Base-by-base conservation (phyloP, 257 asterid species). In the Gynochthodes officinalis region DNA sequence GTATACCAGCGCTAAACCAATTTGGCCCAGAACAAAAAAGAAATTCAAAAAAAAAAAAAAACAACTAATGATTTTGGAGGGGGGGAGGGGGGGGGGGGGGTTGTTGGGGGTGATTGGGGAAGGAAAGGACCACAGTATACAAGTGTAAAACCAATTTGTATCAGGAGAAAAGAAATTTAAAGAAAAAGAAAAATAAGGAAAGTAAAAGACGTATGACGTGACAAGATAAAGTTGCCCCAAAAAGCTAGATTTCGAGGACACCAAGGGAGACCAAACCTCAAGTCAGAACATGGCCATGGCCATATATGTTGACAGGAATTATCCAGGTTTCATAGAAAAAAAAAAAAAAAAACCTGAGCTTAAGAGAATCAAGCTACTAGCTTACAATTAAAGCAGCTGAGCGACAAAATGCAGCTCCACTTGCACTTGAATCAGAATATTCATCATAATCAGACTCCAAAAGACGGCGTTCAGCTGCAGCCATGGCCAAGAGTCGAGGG, bases 401-500 rank as follows among this genome's bases (percentile, higher is more conserved):
- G 4, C 89, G 89, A 48, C 77, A 82, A 78, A 84, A 84, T 73
- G 85, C 89, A 70, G 86, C 84, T 73, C 89, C 86, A 67, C 80
- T 84, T 59, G 84, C 81, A 77, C 42, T 82, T 71, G 80, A 75
- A 74, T 78, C 85, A 49, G 79, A 65, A 73, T 82, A 82, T 32
- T 84, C 89, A 68, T 80, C 86, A 80, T 77, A 82, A 21, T 84
- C 83, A 28, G 85, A 72, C 27, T 82, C 89, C 15, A 82, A 76
- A 72, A 84, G 77, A 58, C 70, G 89, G 33, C 74, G 83, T 72
- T 84, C 86, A 7, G 89, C 83, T 4, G 81, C 80, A 12, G 86
- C 89, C 85, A 84, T 77, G 8, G 86, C 86, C 43, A 84, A 43
- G 50, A 84, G 55, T 61, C 85, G 81, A 21, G 86, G 86, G 63